Evolutionary conservation across 2,329 filamentous ascomycete genomes (phyloP), one percentile per base, ranked within the genome.

Genomic region (Cryphonectria japonica): DNA sequence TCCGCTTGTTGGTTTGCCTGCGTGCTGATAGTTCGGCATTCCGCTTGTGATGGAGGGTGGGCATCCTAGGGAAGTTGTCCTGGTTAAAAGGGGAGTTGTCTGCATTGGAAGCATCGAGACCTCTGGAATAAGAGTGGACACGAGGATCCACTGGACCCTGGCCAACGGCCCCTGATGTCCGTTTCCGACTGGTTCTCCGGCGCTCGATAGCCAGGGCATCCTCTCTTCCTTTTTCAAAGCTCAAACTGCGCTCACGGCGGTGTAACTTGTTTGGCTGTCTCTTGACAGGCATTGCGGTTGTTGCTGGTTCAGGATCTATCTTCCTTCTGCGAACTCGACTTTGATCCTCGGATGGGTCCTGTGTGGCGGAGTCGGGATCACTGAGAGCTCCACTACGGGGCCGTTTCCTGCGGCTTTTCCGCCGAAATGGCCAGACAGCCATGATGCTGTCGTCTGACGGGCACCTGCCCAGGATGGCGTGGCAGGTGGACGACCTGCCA

Each of bases 371-470:
- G 78, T 89, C 85, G 77, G 85, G 81, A 75, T 86, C 86, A 76
- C 88, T 65, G 43, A 7, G 26, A 32, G 63, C 14, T 34, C 63
- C 80, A 74, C 82, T 83, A 72, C 83, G 82, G 74, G 85, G 80
- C 78, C 86, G 84, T 81, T 85, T 89, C 82, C 90, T 90, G 81
- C 89, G 91, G 82, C 88, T 91, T 82, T 87, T 91, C 78, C 91
- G 90, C 81, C 91, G 87, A 82, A 97, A 97, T 73, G 91, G 93
- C 94, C 93, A 97, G 81, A 95, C 84, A 79, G 91, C 89, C 93
- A 95, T 95, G 34, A 57, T 71, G 66, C 66, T 34, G 54, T 61
- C 50, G 54, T 26, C 34, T 70, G 68, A 60, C 69, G 43, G 71
- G 68, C 68, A 29, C 54, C 37, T 63, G 69, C 67, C 67, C 46